phyloP scores from a whole-genome alignment of 2,329 filamentous ascomycete genomes.

The Cryphonectria radicalis region DNA sequence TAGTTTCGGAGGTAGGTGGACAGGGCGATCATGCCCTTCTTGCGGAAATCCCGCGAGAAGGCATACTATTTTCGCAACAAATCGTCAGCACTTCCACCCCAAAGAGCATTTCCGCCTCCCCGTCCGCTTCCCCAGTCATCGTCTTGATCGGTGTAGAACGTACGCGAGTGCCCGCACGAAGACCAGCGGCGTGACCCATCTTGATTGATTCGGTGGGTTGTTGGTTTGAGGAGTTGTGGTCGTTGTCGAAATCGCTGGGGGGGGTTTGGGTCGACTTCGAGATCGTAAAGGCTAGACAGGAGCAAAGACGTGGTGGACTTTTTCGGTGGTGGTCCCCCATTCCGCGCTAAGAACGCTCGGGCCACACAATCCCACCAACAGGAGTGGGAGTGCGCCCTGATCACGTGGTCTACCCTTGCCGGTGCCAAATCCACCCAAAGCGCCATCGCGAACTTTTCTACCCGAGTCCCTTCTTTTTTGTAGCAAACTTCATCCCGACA shows the following conservation, averaged over 20 bases:
- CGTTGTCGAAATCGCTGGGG: conserved; percentile 40
- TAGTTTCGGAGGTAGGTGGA: conserved; percentile 95
- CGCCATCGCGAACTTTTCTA: conserved; percentile 18
- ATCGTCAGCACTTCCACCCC: conserved; percentile 41
- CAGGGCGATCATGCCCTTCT: conserved; percentile 92
- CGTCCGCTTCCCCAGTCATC: conserved; percentile 1
- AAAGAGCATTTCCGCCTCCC: not conserved
- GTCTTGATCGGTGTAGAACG: conserved; percentile 43
- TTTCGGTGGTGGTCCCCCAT: conserved; percentile 4
- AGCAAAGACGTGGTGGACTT: conserved; percentile 8
- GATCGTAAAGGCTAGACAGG: conserved; percentile 24
- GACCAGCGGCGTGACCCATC: conserved; percentile 88
- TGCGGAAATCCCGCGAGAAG: conserved; percentile 92
- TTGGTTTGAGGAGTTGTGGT: conserved; percentile 52
- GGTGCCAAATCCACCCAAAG: conserved; percentile 13
- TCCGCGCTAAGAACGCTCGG: conserved; percentile 9
- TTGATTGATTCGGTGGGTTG: conserved; percentile 53
- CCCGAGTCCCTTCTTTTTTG: not conserved
- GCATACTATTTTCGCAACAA: conserved; percentile 66
- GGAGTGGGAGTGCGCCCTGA: conserved; percentile 8
- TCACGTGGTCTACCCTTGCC: conserved; percentile 12
- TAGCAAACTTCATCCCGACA: conserved; percentile 4
- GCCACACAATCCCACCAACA: not conserved
- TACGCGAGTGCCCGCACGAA: conserved; percentile 84
- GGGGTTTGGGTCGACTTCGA: conserved; percentile 24